Evolutionary conservation across 441 rosid genomes (phyloP), one percentile per base, ranked within the genome.

Genomic region (Biscutella laevigata): DNA sequence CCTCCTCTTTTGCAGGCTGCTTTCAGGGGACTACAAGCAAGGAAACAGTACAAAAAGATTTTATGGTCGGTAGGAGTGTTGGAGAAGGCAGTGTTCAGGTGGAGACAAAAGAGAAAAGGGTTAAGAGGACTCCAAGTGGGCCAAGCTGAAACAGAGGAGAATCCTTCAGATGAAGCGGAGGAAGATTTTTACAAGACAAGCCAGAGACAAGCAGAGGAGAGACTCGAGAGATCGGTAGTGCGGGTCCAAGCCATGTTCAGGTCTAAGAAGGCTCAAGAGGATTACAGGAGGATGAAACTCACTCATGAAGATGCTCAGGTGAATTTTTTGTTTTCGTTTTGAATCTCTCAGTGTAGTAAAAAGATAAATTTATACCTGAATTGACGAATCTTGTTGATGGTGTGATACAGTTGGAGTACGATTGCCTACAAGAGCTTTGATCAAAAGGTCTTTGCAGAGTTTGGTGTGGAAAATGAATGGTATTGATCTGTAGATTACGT

Each of bases 201-300:
- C 73, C 77, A 78, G 61, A 80, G 73, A 69, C 99, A 94, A 68
- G 96, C 96, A 22, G 94, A 84, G 71, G 96, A 89, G 43, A 84
- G 99, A 43, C 76, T 84, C 0, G 96, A 81, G 74, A 86, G 81
- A 55, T 78, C 97, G 5, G 97, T 86, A 40, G 75, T 83, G n/a
- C 65, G 70, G 9, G 96, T 94, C 53, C 97, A 94, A 58, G 77
- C 96, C 46, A 81, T 94, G 99, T 89, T 94, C 73, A 86, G 97
- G 17, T 94, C 99, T 52, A 94, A 77, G 91, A 77, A 86, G 71
- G 96, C 96, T 34, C 99, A 87, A 63, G 72, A 80, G 47, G 96
- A 94, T 20, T 94, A 94, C 53, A 73, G 80, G 37, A 81, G 89
- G 71, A 94, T 94, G 84, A 94, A 89, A 78, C 13, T 83, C 60